Conservation (phyloP, 2,329 filamentous ascomycete species). For the Pyrenochaeta sp. region DNA sequence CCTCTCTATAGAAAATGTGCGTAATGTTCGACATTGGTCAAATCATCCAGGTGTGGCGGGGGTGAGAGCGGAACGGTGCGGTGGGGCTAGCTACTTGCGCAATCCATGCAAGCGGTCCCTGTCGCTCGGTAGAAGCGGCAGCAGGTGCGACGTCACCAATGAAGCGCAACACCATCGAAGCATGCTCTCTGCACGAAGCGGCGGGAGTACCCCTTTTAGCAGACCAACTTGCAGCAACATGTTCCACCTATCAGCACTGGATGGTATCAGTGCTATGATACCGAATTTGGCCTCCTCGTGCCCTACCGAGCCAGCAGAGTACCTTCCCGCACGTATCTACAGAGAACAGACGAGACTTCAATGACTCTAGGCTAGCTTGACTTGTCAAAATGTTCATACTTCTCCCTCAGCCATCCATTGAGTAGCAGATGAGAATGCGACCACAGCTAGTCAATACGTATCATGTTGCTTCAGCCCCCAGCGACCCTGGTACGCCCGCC, state of each 20-base stretch:
- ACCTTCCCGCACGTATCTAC: not conserved
- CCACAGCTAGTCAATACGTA: not conserved
- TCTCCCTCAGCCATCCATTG: not conserved
- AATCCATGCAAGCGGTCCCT: conserved; percentile 1
- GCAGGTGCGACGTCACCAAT: not conserved
- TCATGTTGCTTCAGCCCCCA: not conserved
- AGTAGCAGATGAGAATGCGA: no score
- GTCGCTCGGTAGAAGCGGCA: not conserved
- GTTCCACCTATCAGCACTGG: no score
- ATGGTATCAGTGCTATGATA: no score
- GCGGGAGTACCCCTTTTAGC: no score
- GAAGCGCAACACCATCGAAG: not conserved
- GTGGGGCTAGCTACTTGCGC: conserved; percentile 11
- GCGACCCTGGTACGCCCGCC: not conserved
- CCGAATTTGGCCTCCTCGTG: no score
- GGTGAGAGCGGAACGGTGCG: conserved; percentile 11
- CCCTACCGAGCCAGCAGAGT: not conserved
- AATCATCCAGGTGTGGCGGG: conserved; percentile 10
- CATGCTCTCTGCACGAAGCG: no score
- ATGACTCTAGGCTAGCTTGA: not conserved
- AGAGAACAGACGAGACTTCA: not conserved
- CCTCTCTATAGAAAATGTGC: conserved; percentile 2
- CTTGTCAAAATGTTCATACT: not conserved
- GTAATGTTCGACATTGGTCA: conserved; percentile 12
- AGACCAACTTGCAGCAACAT: no score